These are phyloP conservation scores for Trichosporon sp. DNA, from an alignment of 1,284 basidiomycete genomes.

Conservation along the genomic window DNA sequence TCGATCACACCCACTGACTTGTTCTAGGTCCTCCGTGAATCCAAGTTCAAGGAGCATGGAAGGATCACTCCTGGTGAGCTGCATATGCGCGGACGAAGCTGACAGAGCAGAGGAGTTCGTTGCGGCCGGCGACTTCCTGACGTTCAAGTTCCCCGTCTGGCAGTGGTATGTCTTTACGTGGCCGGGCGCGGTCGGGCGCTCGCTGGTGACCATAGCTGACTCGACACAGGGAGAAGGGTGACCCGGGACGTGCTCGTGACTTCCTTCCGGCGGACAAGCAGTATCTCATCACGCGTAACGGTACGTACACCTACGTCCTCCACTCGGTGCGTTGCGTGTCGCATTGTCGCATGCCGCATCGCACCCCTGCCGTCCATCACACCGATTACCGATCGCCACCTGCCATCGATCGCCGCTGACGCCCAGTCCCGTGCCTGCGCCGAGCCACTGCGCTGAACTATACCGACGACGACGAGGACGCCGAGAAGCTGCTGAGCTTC, in stretches of 20 bases:
- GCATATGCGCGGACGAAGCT: not conserved
- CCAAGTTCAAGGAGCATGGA: slow-evolving; percentile 98
- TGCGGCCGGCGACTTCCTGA: slow-evolving; percentile 88
- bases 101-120: slow-evolving; percentile 81
- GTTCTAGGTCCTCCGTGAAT: slow-evolving; percentile 85
- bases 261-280: slow-evolving; percentile 94
- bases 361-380: slow-evolving; percentile 14
- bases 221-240: slow-evolving; percentile 77
- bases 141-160: slow-evolving; percentile 96
- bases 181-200: not conserved
- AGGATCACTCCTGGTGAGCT: slow-evolving; percentile 86
- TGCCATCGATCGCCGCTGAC: not conserved
- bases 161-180: slow-evolving; percentile 67
- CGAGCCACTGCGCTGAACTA: slow-evolving; percentile 89
- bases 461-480: slow-evolving; percentile 91
- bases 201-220: slow-evolving; percentile 19
- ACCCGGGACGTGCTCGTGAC: slow-evolving; percentile 78
- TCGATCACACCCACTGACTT: slow-evolving; percentile 11
- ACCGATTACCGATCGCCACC: not conserved
- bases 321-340: not conserved
- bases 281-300: slow-evolving; percentile 87
- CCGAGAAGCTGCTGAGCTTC: slow-evolving; percentile 74
- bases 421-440: slow-evolving; percentile 81
- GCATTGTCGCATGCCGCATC: not conserved
- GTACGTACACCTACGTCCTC: slow-evolving; percentile 45